Evolutionary conservation across 1,139 yeast species (phyloP), one percentile per base, ranked within the genome.

Genomic region (Pichia sp.): DNA sequence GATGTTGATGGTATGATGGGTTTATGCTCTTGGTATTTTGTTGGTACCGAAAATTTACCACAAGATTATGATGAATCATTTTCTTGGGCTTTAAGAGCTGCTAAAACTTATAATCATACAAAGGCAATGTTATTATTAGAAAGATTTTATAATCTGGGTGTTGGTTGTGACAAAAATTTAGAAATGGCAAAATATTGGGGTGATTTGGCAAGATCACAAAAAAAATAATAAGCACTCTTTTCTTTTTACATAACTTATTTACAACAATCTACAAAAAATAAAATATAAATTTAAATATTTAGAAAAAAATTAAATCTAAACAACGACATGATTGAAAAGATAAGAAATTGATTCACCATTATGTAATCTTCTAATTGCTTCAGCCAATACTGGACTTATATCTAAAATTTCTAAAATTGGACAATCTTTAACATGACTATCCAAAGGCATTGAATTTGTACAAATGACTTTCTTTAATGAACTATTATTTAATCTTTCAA

Each of bases 11-110:
- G 96, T 18, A 93, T 91, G 96, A 74, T 91, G 62, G 91, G 96
- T 3, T 76, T 93, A 75, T 90, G 97, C 68, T 97, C 97, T 3
- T 93, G 98, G 98, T 93, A 90, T 67, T 75, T 91, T 67, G 86
- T 89, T 36, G 99, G 99, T 1, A 84, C 88, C 44, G 93, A 87
- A 43, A 82, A 83, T 55, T 75, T 93, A 59, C 85, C 84, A 18
- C 80, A 81, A 58, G 95, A 91, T 67, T 89, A 85, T 57, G 77
- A 73, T 53, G 96, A 91, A 68, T 96, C 97, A 1, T 93, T 85
- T 68, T 95, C 88, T 64, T 93, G 98, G 98, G 97, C 97, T 1
- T 72, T 80, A 54, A 76, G 89, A 58, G 93, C 98, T 0, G 97
- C 98, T 0, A 73, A 77, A 51, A 72, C 81, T 47, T 87, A 87